Percentiles rank a stretch among this genome's conserved stretches.
These are phyloP conservation scores for Dioscorea alata DNA, from an alignment of 106 monocot species.

Conservation along the genomic window DNA sequence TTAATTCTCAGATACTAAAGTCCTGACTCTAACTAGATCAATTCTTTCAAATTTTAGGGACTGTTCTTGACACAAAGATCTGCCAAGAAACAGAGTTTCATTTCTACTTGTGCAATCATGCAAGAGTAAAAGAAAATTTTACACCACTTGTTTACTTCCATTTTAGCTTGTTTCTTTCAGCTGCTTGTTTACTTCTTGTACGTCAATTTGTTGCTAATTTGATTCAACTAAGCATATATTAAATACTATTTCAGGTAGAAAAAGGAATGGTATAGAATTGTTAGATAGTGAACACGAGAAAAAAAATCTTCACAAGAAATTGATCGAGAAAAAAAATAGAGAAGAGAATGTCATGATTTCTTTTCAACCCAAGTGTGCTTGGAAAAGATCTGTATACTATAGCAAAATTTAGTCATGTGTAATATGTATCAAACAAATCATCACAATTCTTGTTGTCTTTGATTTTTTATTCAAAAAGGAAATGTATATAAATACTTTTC, in stretches of 20 bases:
- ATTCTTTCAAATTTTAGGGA: slow-evolving; percentile 42
- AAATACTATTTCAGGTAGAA: slow-evolving; percentile 41
- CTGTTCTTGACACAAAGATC: slow-evolving; percentile 84
- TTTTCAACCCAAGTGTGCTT: slow-evolving; percentile 47
- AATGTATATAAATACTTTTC: too few species aligned
- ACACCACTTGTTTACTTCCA: background rate
- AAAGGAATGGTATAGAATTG: slow-evolving; percentile 44
- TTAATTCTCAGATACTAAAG: too few species aligned
- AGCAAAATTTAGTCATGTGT: slow-evolving; percentile 69
- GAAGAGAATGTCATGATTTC: slow-evolving; percentile 29
- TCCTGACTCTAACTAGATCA: too few species aligned
- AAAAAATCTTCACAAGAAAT: slow-evolving; percentile 26
- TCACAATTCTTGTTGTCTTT: background rate
- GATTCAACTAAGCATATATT: background rate
- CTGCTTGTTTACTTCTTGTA: too few species aligned
- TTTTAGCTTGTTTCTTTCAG: too few species aligned
- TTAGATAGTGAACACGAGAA: slow-evolving; percentile 46
- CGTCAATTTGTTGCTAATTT: too few species aligned
- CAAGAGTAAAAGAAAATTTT: slow-evolving; percentile 62
- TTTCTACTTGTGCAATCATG: slow-evolving; percentile 88
- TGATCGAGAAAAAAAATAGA: slow-evolving; percentile 37
- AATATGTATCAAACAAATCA: slow-evolving; percentile 42
- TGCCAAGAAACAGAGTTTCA: slow-evolving; percentile 92
- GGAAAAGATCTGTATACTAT: slow-evolving; percentile 61
- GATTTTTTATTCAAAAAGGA: too few species aligned